Evolutionary conservation across 371 early-diverging fungal genomes (phyloP).

Genomic region (Mucor lusitanicus): DNA sequence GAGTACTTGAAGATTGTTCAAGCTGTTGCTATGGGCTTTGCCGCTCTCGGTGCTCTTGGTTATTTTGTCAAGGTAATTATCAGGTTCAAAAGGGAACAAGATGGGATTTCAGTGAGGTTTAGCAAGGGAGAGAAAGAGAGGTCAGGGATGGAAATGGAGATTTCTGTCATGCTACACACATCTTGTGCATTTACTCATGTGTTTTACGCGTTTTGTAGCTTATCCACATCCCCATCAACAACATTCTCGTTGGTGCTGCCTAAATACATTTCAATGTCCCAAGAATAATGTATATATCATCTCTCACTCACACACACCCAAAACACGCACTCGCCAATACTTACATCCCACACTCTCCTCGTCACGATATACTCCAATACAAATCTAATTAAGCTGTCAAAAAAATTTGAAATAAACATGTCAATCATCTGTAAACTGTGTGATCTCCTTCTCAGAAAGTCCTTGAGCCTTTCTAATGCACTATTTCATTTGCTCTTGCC

Average conservation of each 20-base stretch:
- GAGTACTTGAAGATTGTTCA: constrained; percentile 93
- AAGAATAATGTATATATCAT: constrained; percentile 13
- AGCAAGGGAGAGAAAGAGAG: not conserved
- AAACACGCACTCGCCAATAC: not conserved
- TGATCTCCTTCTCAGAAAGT: not conserved
- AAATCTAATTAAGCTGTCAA: not conserved
- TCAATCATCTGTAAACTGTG: not conserved
- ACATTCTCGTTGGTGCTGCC: constrained; percentile 90
- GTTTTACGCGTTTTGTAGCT: constrained; percentile 48
- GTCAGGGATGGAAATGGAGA: not conserved
- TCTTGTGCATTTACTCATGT: not conserved
- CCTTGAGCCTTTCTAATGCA: not conserved
- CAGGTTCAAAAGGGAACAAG: not conserved
- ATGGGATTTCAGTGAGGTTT: not conserved
- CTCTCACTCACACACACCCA: not conserved
- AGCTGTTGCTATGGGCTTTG: constrained; percentile 95
- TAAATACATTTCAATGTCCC: constrained; percentile 28
- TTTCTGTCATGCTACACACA: not conserved
- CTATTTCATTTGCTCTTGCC: not conserved
- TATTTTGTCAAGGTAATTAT: constrained; percentile 89
- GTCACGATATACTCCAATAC: not conserved
- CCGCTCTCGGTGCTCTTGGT: constrained; percentile 97
- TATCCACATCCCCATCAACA: constrained; percentile 99
- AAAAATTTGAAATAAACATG: not conserved
- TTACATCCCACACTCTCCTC: too few relatives aligned